Base-by-base conservation (phyloP, 75 land plant species). In the Gnetum montanum region DNA sequence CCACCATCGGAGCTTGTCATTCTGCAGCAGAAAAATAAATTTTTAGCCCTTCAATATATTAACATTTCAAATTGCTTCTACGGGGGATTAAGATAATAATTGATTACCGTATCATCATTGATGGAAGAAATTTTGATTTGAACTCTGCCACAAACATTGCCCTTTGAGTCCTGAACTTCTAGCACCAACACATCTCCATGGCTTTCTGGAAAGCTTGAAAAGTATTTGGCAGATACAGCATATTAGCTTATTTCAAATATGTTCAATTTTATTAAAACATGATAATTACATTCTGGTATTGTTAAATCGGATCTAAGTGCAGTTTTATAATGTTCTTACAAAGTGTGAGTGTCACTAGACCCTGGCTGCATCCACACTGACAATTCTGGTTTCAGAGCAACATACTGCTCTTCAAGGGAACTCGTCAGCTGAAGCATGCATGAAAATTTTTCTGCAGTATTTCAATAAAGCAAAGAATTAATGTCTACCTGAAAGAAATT, bases 1-100 rank as follows among this genome's bases (percentile, higher is more conserved):
- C 81, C 82, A 84, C 94, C 94, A 88, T 11, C 79, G 66, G 36
- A 69, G 45, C 59, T 70, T 69, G 18, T 81, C 89, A 71, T 46
- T 77, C 89, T 85, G 83, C 49, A 48, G 8, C 31, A 25, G 48
- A 52, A 36, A 12, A 4, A 40, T 41, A 10, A 5, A 5, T 27
- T 10, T n/a, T n/a, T n/a, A n/a, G n/a, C n/a, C n/a, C n/a, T n/a
- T n/a, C 12, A 61, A 47, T 20, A 12, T 0, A 20, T 12, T 51
- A 3, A 24, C 34, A 6, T 24, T 41, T 38, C 22, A 12, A 51
- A 8, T 28, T 54, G 16, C n/a, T n/a, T n/a, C n/a, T n/a, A n/a
- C n/a, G n/a, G n/a, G 1, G 25, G 16, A 19, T 20, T 23, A 34
- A 20, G 20, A 28, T n/a, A 54, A 36, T 15, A 34, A 45, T 10